Evolutionary conservation across 2,329 filamentous ascomycete species (phyloP).

Genomic region (Colletotrichum destructivum): DNA sequence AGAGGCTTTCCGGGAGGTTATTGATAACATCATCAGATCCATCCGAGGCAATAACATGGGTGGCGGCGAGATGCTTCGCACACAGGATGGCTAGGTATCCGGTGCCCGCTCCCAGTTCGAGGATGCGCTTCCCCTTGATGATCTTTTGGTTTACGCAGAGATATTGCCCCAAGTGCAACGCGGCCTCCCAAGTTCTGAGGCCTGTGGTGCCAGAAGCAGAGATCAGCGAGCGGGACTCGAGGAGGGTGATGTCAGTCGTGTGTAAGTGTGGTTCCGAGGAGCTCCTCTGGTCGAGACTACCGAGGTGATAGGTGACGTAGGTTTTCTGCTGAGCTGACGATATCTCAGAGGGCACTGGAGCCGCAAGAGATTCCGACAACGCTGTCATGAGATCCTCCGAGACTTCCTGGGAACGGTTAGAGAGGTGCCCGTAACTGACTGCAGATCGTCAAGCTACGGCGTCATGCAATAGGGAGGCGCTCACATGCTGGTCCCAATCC

Average conservation of each 20-base stretch:
- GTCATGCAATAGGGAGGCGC: constrained; percentile 51
- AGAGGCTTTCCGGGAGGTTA: constrained; percentile 76
- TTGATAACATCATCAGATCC: constrained; percentile 81
- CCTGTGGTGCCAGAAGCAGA: constrained; percentile 82
- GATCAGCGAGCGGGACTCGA: constrained; percentile 79
- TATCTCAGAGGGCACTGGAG: constrained; percentile 75
- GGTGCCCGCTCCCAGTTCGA: constrained; percentile 84
- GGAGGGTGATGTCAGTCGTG: constrained; percentile 67
- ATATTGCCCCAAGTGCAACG: constrained; percentile 80
- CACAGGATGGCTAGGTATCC: constrained; percentile 83
- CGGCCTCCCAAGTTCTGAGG: constrained; percentile 85
- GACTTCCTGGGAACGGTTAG: constrained; percentile 74
- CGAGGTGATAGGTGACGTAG: constrained; percentile 79
- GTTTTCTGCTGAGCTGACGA: constrained; percentile 79
- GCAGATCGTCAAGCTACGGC: constrained; percentile 14
- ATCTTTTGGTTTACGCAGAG: constrained; percentile 65
- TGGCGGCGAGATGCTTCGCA: constrained; percentile 74
- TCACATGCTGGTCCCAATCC: constrained; percentile 91
- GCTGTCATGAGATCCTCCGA: constrained; percentile 83
- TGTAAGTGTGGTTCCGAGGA: constrained; percentile 12
- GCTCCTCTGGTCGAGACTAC: constrained; percentile 48
- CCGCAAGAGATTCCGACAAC: constrained; percentile 76
- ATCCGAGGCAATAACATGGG: constrained; percentile 78
- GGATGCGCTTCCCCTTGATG: constrained; percentile 69
- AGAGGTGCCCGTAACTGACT: background rate